phyloP scores from a whole-genome alignment of 176 grass and related monocot species.

The Eragrostis curvula region DNA sequence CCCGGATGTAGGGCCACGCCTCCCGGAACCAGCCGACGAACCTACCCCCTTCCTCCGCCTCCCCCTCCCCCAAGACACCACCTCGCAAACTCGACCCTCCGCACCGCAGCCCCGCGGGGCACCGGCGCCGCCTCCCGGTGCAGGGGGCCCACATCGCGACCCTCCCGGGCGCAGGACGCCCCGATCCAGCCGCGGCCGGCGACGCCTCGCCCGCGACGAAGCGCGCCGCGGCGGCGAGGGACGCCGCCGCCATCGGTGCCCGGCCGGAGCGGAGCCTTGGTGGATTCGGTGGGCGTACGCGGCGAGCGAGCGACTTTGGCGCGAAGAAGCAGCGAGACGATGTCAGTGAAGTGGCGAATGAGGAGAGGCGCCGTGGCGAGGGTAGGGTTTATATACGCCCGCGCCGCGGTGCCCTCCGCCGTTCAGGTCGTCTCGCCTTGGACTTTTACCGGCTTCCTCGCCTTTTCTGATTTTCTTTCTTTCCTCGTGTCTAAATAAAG shows the following conservation, averaged over 20 bases:
- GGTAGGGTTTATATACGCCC: conserved; percentile 11
- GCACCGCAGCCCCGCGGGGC: not conserved
- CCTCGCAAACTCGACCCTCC: not conserved
- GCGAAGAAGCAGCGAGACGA: not conserved
- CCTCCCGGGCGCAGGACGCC: not conserved
- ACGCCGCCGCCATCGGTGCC: conserved; percentile 27
- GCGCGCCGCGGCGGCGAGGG: conserved; percentile 21
- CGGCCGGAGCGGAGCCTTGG: not conserved
- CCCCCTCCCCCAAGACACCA: not conserved
- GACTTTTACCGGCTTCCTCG: not conserved
- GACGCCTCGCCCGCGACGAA: conserved; percentile 23
- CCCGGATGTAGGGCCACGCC: conserved; percentile 87
- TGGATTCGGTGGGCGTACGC: not conserved
- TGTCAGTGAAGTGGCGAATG: conserved; percentile 27
- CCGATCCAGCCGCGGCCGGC: not conserved
- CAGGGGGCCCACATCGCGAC: not conserved
- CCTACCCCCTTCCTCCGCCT: conserved; percentile 45
- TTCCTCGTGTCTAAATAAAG: not conserved
- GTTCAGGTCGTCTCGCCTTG: not conserved
- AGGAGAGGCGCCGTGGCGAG: not conserved
- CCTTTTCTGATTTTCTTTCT: too few species aligned
- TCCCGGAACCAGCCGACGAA: conserved; percentile 87
- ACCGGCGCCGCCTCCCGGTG: not conserved
- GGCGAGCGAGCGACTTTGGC: not conserved
- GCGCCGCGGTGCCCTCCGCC: not conserved